Percentiles rank a stretch among this genome's conserved stretches.
phyloP scores from a whole-genome alignment of 2,329 filamentous ascomycete species.

The Lachnellula subtilissima region DNA sequence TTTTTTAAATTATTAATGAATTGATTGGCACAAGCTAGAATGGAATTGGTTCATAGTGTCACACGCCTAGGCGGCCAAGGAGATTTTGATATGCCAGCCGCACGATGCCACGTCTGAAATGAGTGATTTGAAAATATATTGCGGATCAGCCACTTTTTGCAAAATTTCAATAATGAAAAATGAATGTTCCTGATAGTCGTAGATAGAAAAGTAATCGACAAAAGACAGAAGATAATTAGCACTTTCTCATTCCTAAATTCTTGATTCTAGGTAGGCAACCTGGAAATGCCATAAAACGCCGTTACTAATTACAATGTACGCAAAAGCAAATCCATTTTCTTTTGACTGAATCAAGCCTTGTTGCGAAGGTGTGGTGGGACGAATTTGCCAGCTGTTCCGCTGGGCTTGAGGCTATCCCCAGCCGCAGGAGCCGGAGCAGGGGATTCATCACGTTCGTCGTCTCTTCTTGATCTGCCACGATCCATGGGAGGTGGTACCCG shows the following conservation, averaged over 20 bases:
- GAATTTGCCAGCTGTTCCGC: constrained; percentile 54
- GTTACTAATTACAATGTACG: constrained; percentile 13
- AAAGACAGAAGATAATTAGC: background rate
- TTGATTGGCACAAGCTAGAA: too few species aligned
- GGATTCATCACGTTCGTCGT: constrained; percentile 37
- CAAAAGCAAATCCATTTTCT: constrained; percentile 2
- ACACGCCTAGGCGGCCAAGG: too few species aligned
- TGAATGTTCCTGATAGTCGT: too few species aligned
- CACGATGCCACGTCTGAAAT: too few species aligned
- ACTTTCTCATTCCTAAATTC: background rate
- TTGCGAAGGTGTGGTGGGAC: constrained; percentile 47
- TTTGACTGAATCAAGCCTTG: constrained; percentile 14
- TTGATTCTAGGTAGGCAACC: background rate
- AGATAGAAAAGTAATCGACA: background rate
- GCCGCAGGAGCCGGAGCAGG: constrained; percentile 35
- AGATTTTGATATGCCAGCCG: too few species aligned
- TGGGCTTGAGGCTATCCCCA: constrained; percentile 46
- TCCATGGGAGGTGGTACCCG: constrained; percentile 35
- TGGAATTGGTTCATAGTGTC: too few species aligned
- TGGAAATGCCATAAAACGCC: constrained; percentile 12
- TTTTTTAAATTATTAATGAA: too few species aligned
- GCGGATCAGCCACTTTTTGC: too few species aligned
- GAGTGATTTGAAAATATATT: too few species aligned
- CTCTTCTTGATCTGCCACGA: constrained; percentile 40
- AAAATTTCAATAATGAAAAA: too few species aligned